These are phyloP conservation scores for Xenoacremonium recifei DNA, from an alignment of 2,329 filamentous ascomycete species.

Conservation along the genomic window DNA sequence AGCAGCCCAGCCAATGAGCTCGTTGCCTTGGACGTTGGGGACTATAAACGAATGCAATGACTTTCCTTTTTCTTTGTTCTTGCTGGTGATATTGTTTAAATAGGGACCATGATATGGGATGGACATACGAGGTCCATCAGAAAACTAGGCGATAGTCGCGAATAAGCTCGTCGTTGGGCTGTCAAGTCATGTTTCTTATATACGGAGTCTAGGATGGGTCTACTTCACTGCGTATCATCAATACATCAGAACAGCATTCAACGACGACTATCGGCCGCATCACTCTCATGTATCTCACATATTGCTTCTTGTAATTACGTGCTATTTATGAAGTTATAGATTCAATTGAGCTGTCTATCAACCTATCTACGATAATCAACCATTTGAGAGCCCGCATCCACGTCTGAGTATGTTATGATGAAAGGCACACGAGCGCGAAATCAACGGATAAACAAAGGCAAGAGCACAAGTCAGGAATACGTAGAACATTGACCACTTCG, in stretches of 20 bases:
- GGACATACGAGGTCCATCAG: not conserved
- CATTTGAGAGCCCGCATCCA: too few species aligned
- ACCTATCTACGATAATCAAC: not conserved
- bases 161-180: not conserved
- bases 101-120: not conserved
- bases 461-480: too few species aligned
- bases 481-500: too few species aligned
- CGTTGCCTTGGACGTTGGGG: slow-evolving; percentile 10
- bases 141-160: not conserved
- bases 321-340: not conserved
- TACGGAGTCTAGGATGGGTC: not conserved
- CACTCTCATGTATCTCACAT: not conserved
- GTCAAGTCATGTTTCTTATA: not conserved
- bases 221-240: not conserved
- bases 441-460: not conserved
- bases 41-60: slow-evolving; percentile 12
- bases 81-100: too few species aligned
- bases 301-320: not conserved
- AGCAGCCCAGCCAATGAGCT: slow-evolving; percentile 3
- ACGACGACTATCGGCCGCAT: too few species aligned
- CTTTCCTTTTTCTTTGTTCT: too few species aligned
- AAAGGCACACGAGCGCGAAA: not conserved
- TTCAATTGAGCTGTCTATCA: not conserved
- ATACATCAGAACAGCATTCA: not conserved
- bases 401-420: too few species aligned